Conservation (phyloP, 495 filamentous ascomycete species). For the Annulohypoxylon maeteangense region DNA sequence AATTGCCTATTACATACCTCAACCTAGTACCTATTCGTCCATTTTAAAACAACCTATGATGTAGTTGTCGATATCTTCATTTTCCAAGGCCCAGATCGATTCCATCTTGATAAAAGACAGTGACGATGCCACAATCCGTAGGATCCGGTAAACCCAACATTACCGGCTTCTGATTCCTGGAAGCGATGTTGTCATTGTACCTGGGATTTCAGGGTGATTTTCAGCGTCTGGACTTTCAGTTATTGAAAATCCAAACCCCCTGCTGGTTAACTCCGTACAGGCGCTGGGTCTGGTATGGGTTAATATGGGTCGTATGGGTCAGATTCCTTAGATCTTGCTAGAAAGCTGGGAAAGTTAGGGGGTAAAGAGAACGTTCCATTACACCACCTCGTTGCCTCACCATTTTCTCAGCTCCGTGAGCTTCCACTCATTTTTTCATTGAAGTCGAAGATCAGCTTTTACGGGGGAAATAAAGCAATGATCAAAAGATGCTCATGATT, state of each 20-base stretch:
- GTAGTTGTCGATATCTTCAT: background rate
- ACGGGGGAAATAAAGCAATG: constrained; percentile 15
- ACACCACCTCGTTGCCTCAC: background rate
- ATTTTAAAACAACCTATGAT: background rate
- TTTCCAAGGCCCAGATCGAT: constrained; percentile 1
- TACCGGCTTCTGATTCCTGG: constrained; percentile 19
- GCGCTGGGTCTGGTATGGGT: constrained; percentile 10
- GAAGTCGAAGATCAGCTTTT: constrained; percentile 16
- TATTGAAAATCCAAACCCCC: constrained; percentile 22
- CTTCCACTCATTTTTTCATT: constrained; percentile 2
- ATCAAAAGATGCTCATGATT: constrained; percentile 12
- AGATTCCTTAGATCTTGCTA: constrained; percentile 36
- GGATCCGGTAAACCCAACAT: background rate
- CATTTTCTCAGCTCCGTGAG: background rate
- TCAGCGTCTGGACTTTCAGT: constrained; percentile 27
- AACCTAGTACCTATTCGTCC: background rate
- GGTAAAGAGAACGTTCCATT: background rate
- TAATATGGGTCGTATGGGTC: constrained; percentile 20
- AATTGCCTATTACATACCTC: background rate
- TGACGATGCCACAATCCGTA: constrained; percentile 1
- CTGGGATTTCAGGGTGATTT: constrained; percentile 23
- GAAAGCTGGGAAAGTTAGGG: too few species aligned
- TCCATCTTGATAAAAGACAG: background rate
- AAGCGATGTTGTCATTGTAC: constrained; percentile 34
- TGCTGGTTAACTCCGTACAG: constrained; percentile 23